Conservation (phyloP, 2,329 filamentous ascomycete species). For the Colletotrichum sp. region DNA sequence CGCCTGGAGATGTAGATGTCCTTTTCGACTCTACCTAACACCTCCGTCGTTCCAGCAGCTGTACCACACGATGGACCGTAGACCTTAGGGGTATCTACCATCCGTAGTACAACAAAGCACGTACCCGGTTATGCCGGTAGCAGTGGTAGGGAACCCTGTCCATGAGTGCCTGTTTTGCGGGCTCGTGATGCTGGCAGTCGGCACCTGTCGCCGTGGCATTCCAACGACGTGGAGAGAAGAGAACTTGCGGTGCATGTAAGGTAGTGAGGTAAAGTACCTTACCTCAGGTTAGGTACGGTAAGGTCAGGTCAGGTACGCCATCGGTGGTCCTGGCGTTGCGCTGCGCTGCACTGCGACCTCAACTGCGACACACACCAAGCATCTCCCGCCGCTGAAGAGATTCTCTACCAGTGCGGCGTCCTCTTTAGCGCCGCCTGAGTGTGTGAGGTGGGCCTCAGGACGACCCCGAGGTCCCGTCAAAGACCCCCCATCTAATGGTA, state of each 20-base stretch:
- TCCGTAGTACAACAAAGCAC: background rate
- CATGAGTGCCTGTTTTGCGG: background rate
- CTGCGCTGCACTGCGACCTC: background rate
- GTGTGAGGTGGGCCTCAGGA: slow-evolving; percentile 11
- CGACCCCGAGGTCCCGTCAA: background rate
- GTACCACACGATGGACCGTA: background rate
- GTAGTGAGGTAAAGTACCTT: background rate
- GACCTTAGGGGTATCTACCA: background rate
- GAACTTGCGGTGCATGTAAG: background rate
- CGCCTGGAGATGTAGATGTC: background rate
- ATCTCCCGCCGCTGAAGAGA: background rate
- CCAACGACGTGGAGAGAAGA: background rate
- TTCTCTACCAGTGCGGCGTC: background rate
- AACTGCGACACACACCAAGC: background rate
- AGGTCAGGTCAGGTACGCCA: background rate
- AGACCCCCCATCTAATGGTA: background rate
- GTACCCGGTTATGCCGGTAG: slow-evolving; percentile 5
- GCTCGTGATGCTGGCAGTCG: background rate
- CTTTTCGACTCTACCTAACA: background rate
- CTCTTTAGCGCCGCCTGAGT: slow-evolving; percentile 6
- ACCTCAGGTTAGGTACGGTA: background rate
- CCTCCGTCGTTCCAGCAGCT: background rate
- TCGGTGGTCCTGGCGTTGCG: background rate
- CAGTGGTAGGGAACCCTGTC: background rate
- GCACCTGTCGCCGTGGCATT: background rate